Base-by-base conservation (phyloP, 2,329 filamentous ascomycete genomes). In the Madurella mycetomatis region DNA sequence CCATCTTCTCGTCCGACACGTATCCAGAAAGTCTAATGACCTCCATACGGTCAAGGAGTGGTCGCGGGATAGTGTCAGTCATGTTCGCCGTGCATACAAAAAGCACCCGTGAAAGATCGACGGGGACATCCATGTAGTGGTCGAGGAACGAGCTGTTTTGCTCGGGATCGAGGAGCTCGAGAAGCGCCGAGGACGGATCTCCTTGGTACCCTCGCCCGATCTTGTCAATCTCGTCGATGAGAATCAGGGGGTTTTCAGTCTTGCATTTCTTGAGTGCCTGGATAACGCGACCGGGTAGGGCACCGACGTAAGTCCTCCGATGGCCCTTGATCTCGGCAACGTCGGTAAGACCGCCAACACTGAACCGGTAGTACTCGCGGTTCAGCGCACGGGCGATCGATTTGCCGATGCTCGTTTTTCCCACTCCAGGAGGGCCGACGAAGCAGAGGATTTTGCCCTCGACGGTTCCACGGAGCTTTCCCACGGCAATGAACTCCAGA, bases 31-130 rank as follows among this genome's bases (percentile, higher is more conserved):
- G 80, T 59, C 95, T 85, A 62, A 99, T 99, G 65, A 97, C 84
- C 71, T 99, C 94, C 94, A 99, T 99, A 63, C 94, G 87, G 69
- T 99, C 94, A 15, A 97, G 80, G 0, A 99, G 79, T 2, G 94
- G 95, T 41, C 92, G 84, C 15, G 94, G 94, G 58, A 99, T 99
- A 0, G 94, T 99, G 66, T 99, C 94, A 0, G 92, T 96, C 87
- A 97, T 95, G 71, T 99, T 99, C 56, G 94, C 94, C 13, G 94
- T 99, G 79, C 94, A 99, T 41, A 99, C 94, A 68, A 99, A 99
- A 18, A 99, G 80, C 2, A 99, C 94, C 75, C 97, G 97, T 48
- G 92, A 96, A 48, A 99, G 78, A 68, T 99, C 94, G 5, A 99
- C 92, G 0, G 94, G 94, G 0, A 99, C 91, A 70, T 99, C 94